Conservation (phyloP, 2,329 filamentous ascomycete species). For the Cordyceps tenuipes region DNA sequence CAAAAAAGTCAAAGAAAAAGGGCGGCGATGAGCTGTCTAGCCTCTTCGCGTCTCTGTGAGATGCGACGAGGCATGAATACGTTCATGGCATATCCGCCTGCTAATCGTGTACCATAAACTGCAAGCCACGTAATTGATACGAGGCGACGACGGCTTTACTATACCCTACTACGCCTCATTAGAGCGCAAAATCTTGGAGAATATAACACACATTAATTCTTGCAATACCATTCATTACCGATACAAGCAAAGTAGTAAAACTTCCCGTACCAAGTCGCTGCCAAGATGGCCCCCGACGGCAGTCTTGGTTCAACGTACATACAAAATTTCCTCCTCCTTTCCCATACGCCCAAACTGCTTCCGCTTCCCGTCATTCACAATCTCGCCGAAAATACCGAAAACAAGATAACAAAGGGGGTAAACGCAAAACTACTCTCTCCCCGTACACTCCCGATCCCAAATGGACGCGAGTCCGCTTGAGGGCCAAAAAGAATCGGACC, state of each 20-base stretch:
- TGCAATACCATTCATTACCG: slow-evolving; percentile 4
- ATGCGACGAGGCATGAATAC: background rate
- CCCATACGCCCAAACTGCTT: slow-evolving; percentile 1
- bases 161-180: background rate
- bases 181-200: background rate
- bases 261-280: background rate
- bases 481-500: background rate
- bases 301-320: background rate
- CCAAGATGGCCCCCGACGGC: background rate
- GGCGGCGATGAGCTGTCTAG: slow-evolving; percentile 63
- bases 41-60: slow-evolving; percentile 54
- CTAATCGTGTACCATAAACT: background rate
- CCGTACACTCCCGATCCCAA: background rate
- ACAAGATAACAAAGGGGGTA: no score
- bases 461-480: slow-evolving; percentile 4
- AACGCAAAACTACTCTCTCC: background rate
- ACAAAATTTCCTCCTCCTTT: background rate
- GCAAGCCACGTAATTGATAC: background rate
- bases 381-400: background rate
- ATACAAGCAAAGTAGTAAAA: background rate
- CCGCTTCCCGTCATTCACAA: background rate
- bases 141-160: background rate
- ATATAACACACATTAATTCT: background rate
- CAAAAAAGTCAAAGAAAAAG: slow-evolving; percentile 41
- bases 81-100: background rate